Percentiles rank a stretch among this genome's conserved stretches.
Conservation (phyloP, 495 filamentous ascomycete genomes). For the Schizothecium vesticola region DNA sequence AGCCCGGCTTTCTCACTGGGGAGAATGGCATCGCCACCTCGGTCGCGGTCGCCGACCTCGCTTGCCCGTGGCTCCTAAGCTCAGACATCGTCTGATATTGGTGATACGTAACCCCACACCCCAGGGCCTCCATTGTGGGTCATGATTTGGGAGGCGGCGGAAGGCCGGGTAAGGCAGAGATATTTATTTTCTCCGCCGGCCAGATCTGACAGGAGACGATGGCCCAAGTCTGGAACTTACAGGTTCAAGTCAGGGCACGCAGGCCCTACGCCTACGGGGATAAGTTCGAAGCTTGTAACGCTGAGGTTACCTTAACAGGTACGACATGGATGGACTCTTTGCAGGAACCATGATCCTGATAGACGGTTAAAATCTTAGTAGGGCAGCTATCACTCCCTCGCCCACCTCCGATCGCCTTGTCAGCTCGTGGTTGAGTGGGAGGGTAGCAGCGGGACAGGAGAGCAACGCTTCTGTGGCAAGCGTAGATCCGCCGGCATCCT, state of each 20-base stretch:
- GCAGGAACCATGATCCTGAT: background rate
- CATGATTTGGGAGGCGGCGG: background rate
- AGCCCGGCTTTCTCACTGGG: background rate
- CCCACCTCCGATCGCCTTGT: too few species aligned
- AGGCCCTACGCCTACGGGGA: background rate
- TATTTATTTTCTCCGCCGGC: background rate
- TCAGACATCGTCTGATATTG: background rate
- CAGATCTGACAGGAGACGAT: too few species aligned
- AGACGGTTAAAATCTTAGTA: background rate
- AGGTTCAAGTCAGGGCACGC: background rate
- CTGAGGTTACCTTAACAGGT: background rate
- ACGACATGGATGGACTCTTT: too few species aligned
- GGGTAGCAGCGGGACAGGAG: background rate
- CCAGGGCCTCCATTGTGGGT: background rate
- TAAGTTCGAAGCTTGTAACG: background rate
- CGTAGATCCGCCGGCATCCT: background rate
- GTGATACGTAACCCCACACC: background rate
- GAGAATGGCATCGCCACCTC: background rate
- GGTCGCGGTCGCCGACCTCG: background rate
- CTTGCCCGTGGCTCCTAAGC: background rate
- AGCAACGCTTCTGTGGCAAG: background rate
- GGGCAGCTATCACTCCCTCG: too few species aligned
- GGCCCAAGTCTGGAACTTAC: too few species aligned
- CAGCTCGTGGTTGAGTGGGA: background rate
- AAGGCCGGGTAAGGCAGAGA: background rate